Evolutionary conservation across 139 green algal genomes (phyloP), one percentile per base, ranked within the genome.

Genomic region (Astrephomene gubernaculifera): DNA sequence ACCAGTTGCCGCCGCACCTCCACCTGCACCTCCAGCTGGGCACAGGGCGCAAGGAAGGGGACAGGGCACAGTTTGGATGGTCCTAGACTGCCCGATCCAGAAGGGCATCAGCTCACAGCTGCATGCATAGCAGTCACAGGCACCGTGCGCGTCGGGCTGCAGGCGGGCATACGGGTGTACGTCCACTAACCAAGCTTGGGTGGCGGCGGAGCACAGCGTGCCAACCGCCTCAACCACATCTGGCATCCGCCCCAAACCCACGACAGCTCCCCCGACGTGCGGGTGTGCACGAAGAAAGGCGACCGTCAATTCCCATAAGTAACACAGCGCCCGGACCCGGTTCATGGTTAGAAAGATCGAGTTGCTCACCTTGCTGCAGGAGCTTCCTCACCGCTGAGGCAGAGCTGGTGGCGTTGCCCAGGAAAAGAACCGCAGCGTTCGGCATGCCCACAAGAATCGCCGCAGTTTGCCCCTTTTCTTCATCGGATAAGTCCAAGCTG

Each of bases 401-500:
- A 57, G 49, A 57, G 49, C 49, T 57, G 49, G 49, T 57, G 49
- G 49, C 64, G 64, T 71, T 39, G 64, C 64, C 64, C 67, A 73
- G 67, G 36, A 73, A 73, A 29, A 73, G 67, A 53, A 52, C 36
- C 67, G 36, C 67, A 73, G 67, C 67, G 67, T 73, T 73, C 67
- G 67, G 67, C 67, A 73, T 73, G 36, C 67, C 38, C 36, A n/a
- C 67, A 29, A 73, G 38, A 53, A 73, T 73, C 36, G 67, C 35
- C 36, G 67, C 67, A 73, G 67, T 36, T 73, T 53, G 67, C 36
- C 67, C 67, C 67, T 73, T 73, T 53, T 73, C 67, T 53, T 73
- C 67, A 73, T 73, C 67, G 67, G 67, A 73, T 22, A 73, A 73
- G 67, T 17, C 4, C 67, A 73, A n/a, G 67, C 67, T 73, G 67